Percentiles rank a stretch among this genome's conserved stretches.
Conservation (phyloP, 768 basidiomycete genomes). For the Rossbeevera mucosa region DNA sequence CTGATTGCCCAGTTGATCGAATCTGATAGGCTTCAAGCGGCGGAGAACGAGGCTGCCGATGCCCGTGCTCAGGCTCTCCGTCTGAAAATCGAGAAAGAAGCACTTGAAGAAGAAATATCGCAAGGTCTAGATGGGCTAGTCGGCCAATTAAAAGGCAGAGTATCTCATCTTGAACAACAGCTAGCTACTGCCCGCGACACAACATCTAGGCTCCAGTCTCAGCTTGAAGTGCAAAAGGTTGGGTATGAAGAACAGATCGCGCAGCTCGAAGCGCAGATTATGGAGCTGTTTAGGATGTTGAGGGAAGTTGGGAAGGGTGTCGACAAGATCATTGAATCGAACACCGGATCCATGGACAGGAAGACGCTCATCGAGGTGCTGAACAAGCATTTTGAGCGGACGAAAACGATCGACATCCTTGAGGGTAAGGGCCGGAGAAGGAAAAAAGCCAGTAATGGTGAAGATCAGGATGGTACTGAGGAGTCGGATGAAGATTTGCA, state of each 20-base stretch:
- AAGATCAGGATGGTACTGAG: constrained; percentile 33
- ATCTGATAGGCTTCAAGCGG: constrained; percentile 73
- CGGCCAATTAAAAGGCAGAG: constrained; percentile 70
- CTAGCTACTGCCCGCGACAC: constrained; percentile 75
- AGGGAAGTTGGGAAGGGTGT: constrained; percentile 77
- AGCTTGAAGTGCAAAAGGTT: constrained; percentile 69
- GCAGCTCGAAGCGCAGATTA: constrained; percentile 87
- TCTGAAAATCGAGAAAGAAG: constrained; percentile 77
- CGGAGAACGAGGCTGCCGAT: constrained; percentile 71
- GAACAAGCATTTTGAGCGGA: constrained; percentile 77
- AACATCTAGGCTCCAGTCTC: constrained; percentile 67
- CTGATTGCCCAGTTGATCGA: constrained; percentile 89
- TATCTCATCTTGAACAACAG: constrained; percentile 70
- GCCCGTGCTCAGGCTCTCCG: constrained; percentile 59
- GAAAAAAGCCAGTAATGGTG: constrained; percentile 28
- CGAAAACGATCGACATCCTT: constrained; percentile 78
- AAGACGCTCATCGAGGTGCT: constrained; percentile 75
- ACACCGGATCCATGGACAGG: constrained; percentile 63
- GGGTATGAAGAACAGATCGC: constrained; percentile 83
- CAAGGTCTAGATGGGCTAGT: constrained; percentile 81
- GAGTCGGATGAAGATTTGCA: constrained; percentile 45
- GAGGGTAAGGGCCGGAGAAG: constrained; percentile 57
- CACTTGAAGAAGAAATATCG: constrained; percentile 75
- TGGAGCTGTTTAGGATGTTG: constrained; percentile 92
- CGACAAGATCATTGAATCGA: constrained; percentile 65